Base-by-base conservation (phyloP, 2,329 filamentous ascomycete genomes). In the Xylariaceae sp. region DNA sequence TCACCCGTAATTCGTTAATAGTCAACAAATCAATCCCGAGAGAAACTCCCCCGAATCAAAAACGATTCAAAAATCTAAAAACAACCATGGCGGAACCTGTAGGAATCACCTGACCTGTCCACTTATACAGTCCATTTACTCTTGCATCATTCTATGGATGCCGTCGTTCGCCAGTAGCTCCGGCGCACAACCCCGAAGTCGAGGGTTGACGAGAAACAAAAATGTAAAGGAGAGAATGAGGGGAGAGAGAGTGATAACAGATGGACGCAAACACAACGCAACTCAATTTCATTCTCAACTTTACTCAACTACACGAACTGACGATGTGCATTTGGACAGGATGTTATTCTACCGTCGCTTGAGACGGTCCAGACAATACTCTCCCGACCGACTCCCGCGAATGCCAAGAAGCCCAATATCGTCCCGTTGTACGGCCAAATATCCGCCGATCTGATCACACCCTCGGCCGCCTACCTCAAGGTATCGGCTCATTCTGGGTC, bases 401-500 rank as follows among this genome's bases (percentile, higher is more conserved):
- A 66, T 39, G 56, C 67, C 45, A 71, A 71, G 61, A 70, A 67
- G 60, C 71, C 71, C 86, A 96, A 94, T 65, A 81, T 95, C 59
- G 81, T 96, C 6, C 90, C 91, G 1, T 72, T 96, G 42, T 91
- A 86, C 72, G 85, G 88, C 30, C 89, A 91, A 61, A 90, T 96
- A 64, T 85, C 90, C 4, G 92, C 92, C 64, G 92, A 96, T 72
- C 86, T 97, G 63, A 81, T 97, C 70, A 99, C 92, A 1, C 94
- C 94, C 2, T 92, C 90, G n/a, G 83, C 89, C 59, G 92, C 95
- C 64, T 99, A 97, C 73, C 81, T 99, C 62, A 97, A 96, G 74
- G 80, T 96, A 63, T 86, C 89, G 37, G 80, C 85, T 59, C 85
- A 87, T 78, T 87, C 81, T 32, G 76, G 80, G 62, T 88, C 88